Percentiles rank a stretch among this genome's conserved stretches.
Conservation (phyloP, 2,329 filamentous ascomycete genomes). For the Dactylellina haptotyla region DNA sequence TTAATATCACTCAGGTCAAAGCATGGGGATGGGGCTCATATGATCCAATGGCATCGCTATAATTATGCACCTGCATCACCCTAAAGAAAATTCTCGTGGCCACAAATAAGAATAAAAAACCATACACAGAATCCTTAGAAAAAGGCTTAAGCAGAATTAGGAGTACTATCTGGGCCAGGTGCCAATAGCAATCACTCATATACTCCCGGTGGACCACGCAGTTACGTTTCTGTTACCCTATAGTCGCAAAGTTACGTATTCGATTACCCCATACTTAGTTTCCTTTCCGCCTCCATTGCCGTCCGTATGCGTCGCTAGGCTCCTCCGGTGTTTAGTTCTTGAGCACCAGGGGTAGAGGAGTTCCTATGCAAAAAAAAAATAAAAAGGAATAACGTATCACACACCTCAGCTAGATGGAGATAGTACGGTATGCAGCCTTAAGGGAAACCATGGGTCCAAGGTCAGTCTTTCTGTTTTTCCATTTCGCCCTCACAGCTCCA, state of each 20-base stretch:
- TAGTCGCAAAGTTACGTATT: constrained; percentile 51
- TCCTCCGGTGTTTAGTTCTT: constrained; percentile 2
- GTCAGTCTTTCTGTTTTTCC: neutral
- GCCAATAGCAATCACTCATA: no score
- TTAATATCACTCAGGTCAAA: no score
- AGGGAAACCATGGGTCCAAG: constrained; percentile 4
- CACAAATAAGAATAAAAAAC: no score
- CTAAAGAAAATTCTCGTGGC: neutral
- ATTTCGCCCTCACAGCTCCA: neutral
- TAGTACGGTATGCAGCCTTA: constrained; percentile 51
- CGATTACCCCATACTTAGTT: constrained; percentile 46
- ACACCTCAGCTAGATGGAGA: neutral
- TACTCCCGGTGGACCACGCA: neutral
- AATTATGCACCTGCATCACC: neutral
- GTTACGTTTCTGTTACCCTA: constrained; percentile 54
- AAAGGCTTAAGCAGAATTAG: no score
- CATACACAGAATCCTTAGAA: no score
- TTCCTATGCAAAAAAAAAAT: constrained; percentile 14
- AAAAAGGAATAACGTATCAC: neutral
- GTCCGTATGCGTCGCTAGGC: constrained; percentile 40
- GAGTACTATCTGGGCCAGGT: no score
- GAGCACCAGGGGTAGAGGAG: constrained; percentile 30
- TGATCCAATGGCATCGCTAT: neutral
- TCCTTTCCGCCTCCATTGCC: constrained; percentile 19
- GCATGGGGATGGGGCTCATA: no score